Evolutionary conservation across 2,329 filamentous ascomycete species (phyloP), one percentile per base, ranked within the genome.

Genomic region (Orbilia blumenaviensis): DNA sequence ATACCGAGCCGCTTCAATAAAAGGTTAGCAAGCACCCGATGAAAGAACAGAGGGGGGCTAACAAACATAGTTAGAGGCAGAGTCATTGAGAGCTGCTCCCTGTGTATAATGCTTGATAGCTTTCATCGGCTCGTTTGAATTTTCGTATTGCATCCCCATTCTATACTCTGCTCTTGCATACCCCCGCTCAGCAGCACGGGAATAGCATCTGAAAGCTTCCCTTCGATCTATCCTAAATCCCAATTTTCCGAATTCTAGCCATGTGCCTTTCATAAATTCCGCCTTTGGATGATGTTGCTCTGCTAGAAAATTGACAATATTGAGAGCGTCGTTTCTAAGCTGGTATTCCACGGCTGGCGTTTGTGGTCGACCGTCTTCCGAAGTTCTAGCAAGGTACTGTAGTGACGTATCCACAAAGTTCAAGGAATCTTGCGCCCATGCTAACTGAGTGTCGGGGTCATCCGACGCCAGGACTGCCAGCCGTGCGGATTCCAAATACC

Each of bases 121-220:
- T 82, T 96, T 97, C 78, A 90, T 87, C 75, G 93, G 90, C 81
- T 99, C 94, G 81, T 96, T 96, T 3, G 93, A 94, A 82, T 92
- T 93, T 84, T 99, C 95, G 82, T 94, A 98, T 69, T 97, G 91
- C 94, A 98, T 99, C 78, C 95, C 95, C 84, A 99, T 96, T 52
- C 95, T 89, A 83, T 99, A 99, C 83, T 98, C 93, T 18, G 95
- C 94, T 80, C 95, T 88, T 21, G 91, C 89, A 84, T 94, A 96
- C 71, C 93, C 93, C 80, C 92, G 90, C 80, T 94, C 91, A 29
- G 93, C 91, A n/a, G 95, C 92, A 80, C 90, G 87, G 77, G 90
- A 89, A 84, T 98, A 99, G 80, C 91, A 92, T 77, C 89, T 85
- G 82, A 96, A 98, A 6, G 95, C 94, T 84, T 97, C 94, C 81